phyloP scores from a whole-genome alignment of 768 basidiomycete genomes.

The Xerocomellus amylosporus region DNA sequence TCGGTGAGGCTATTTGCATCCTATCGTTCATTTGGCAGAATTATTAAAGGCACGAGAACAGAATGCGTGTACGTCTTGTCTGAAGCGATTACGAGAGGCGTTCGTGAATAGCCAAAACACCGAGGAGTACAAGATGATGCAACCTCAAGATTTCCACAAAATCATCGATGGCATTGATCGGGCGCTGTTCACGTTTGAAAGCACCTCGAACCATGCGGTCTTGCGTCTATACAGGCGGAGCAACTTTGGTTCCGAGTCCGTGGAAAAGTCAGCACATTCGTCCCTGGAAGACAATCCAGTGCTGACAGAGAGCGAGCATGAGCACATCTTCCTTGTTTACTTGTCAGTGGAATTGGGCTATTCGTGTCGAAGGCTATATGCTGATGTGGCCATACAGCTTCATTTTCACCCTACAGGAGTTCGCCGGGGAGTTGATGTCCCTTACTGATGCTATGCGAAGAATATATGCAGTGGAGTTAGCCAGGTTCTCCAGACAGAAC shows the following conservation, averaged over 20 bases:
- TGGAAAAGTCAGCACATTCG: constrained; percentile 14
- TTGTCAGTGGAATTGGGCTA: constrained; percentile 58
- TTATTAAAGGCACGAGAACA: constrained; percentile 27
- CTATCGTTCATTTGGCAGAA: background rate
- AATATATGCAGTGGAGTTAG: constrained; percentile 67
- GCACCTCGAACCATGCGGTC: constrained; percentile 81
- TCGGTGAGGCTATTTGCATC: constrained; percentile 48
- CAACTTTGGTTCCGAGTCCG: constrained; percentile 29
- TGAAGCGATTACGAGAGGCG: constrained; percentile 62
- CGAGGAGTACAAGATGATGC: constrained; percentile 34
- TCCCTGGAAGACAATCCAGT: constrained; percentile 33
- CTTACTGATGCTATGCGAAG: constrained; percentile 82
- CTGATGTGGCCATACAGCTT: constrained; percentile 55
- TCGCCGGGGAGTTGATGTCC: constrained; percentile 76
- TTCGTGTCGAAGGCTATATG: background rate
- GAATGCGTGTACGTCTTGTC: constrained; percentile 57
- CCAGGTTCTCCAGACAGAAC: constrained; percentile 32
- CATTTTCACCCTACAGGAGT: constrained; percentile 95
- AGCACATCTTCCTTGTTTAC: constrained; percentile 85
- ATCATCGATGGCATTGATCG: constrained; percentile 65
- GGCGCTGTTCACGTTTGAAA: constrained; percentile 72
- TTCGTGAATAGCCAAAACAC: constrained; percentile 47
- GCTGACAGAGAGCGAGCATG: constrained; percentile 56
- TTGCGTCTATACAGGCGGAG: constrained; percentile 67
- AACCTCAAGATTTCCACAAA: constrained; percentile 60